Percentiles rank a stretch among this genome's conserved stretches.
Conservation (phyloP, 2,329 filamentous ascomycete genomes). For the Cercospora zeina region DNA sequence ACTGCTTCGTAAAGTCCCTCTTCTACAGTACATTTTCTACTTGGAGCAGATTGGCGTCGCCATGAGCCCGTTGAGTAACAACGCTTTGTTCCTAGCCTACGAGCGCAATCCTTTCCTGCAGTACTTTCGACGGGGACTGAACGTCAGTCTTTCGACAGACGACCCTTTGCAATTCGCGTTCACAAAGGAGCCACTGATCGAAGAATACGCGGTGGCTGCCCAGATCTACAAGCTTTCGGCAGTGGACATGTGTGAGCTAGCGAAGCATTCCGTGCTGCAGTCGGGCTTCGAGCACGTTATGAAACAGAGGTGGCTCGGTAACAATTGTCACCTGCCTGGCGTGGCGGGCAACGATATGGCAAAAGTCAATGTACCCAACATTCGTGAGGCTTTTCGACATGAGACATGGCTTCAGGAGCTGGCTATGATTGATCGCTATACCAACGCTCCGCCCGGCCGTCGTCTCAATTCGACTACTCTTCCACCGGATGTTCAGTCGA, state of each 20-base stretch:
- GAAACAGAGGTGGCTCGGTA: conserved; percentile 89
- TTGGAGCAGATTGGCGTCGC: conserved; percentile 97
- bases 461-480: conserved; percentile 36
- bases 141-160: conserved; percentile 94
- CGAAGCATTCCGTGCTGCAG: conserved; percentile 92
- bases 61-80: conserved; percentile 99
- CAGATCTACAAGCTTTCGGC: conserved; percentile 98
- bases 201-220: conserved; percentile 95
- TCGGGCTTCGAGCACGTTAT: conserved; percentile 87
- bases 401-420: conserved; percentile 83
- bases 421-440: conserved; percentile 62
- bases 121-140: conserved; percentile 92
- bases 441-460: conserved; percentile 31
- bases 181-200: conserved; percentile 95
- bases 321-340: conserved; percentile 73
- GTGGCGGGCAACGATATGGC: conserved; percentile 86
- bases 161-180: conserved; percentile 97
- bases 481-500: conserved; percentile 28
- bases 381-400: conserved; percentile 84
- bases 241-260: conserved; percentile 97
- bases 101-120: conserved; percentile 94
- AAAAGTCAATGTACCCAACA: conserved; percentile 94
- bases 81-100: conserved; percentile 92
- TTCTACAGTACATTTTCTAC: conserved; percentile 96
- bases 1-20: conserved; percentile 85